Conservation (phyloP, 1,139 yeast genomes). For the Magnusiomyces ingens region DNA sequence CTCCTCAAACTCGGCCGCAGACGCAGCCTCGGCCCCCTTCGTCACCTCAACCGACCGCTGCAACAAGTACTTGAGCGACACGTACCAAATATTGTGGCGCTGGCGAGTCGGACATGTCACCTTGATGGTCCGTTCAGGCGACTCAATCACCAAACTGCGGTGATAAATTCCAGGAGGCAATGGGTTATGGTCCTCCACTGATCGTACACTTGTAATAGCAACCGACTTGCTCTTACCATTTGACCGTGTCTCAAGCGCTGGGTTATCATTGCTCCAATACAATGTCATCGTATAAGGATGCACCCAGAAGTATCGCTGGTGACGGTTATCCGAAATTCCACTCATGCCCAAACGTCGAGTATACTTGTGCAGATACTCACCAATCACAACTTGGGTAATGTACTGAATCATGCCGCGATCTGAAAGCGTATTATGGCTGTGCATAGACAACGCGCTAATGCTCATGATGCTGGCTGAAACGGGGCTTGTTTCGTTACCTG, state of each 20-base stretch:
- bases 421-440: constrained; percentile 52
- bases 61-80: constrained; percentile 70
- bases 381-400: constrained; percentile 86
- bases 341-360: constrained; percentile 73
- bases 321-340: constrained; percentile 72
- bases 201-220: constrained; percentile 71
- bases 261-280: constrained; percentile 84
- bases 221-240: constrained; percentile 60
- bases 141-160: constrained; percentile 71
- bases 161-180: constrained; percentile 85
- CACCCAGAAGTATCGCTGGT: constrained; percentile 92
- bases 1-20: constrained; percentile 24
- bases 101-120: constrained; percentile 83
- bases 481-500: constrained; percentile 5
- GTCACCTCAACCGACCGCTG: constrained; percentile 59
- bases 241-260: constrained; percentile 51
- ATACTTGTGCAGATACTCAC: constrained; percentile 84
- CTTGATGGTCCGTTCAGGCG: constrained; percentile 62
- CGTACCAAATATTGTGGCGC: constrained; percentile 88
- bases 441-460: constrained; percentile 44
- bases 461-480: constrained; percentile 16
- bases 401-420: constrained; percentile 78
- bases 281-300: constrained; percentile 89
- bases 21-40: neutral
- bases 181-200: constrained; percentile 80